Conservation (phyloP, 1,284 basidiomycete genomes). For the Cronartium ribicola region DNA sequence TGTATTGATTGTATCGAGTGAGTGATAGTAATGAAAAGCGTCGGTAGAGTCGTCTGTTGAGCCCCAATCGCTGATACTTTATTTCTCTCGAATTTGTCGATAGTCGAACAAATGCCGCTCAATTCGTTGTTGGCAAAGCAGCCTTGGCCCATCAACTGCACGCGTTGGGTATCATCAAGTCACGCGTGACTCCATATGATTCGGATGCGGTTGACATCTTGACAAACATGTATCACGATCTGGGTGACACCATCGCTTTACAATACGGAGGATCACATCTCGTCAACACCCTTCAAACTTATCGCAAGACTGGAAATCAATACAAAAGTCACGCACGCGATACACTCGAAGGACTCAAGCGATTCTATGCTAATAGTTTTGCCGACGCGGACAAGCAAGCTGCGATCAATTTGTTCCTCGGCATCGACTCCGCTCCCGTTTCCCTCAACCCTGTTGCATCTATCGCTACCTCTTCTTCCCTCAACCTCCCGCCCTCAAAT, state of each 20-base stretch:
- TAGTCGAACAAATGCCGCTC: constrained; percentile 85
- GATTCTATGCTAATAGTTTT: constrained; percentile 79
- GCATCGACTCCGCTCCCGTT: constrained; percentile 60
- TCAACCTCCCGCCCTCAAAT: constrained; percentile 33
- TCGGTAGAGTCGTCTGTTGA: background rate
- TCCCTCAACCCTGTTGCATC: constrained; percentile 26
- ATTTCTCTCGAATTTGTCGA: background rate
- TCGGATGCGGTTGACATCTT: constrained; percentile 95
- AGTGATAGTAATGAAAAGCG: constrained; percentile 8
- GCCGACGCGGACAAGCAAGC: constrained; percentile 94
- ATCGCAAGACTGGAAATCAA: constrained; percentile 80
- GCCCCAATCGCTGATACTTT: background rate
- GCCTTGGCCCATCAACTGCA: constrained; percentile 93
- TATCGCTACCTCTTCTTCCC: constrained; percentile 50
- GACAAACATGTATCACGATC: constrained; percentile 98
- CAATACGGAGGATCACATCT: constrained; percentile 96
- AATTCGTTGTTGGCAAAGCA: constrained; percentile 95
- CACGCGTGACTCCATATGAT: constrained; percentile 81
- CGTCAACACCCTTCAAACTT: constrained; percentile 95
- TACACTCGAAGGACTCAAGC: constrained; percentile 90
- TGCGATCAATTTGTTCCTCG: constrained; percentile 94
- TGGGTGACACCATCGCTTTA: constrained; percentile 88
- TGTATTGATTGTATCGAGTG: constrained; percentile 84
- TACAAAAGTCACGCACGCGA: constrained; percentile 98
- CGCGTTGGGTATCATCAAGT: constrained; percentile 80